Percentiles rank a stretch among this genome's conserved stretches.
These are phyloP conservation scores for Fusarium tanahbumbuense DNA, from an alignment of 2,329 filamentous ascomycete species.

Conservation along the genomic window DNA sequence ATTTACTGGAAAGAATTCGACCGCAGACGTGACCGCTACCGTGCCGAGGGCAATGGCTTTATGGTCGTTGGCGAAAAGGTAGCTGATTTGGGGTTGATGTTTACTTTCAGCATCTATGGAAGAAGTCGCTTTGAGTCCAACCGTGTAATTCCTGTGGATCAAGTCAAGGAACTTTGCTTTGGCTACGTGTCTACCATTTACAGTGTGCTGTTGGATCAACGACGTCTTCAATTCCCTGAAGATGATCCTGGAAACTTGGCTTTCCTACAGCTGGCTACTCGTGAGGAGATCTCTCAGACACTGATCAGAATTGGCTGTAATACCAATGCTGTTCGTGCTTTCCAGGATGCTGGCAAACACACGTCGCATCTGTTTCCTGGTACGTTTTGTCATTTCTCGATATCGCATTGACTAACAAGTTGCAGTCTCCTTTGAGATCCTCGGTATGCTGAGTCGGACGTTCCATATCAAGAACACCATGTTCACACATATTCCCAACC, in stretches of 20 bases:
- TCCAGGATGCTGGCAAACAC: conserved; percentile 52
- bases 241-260: conserved; percentile 57
- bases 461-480: conserved; percentile 62
- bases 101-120: conserved; percentile 64
- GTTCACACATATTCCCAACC: conserved; percentile 68
- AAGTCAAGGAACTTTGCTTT: conserved; percentile 67
- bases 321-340: conserved; percentile 61
- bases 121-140: conserved; percentile 61
- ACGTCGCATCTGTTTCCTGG: conserved; percentile 64
- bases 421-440: conserved; percentile 66
- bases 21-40: conserved; percentile 61
- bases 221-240: conserved; percentile 53
- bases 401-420: conserved; percentile 17
- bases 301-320: conserved; percentile 66
- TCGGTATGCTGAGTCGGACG: conserved; percentile 67
- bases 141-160: conserved; percentile 64
- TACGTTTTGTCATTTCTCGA: conserved; percentile 42
- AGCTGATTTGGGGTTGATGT: conserved; percentile 65
- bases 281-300: conserved; percentile 63
- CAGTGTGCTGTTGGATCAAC: conserved; percentile 52
- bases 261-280: conserved; percentile 61
- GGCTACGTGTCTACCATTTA: conserved; percentile 68
- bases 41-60: conserved; percentile 67
- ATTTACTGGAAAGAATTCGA: conserved; percentile 71
- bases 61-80: conserved; percentile 60